Evolutionary conservation across 257 asterid species (phyloP), one percentile per base, ranked within the genome.

Genomic region (Craterostigma plantagineum): DNA sequence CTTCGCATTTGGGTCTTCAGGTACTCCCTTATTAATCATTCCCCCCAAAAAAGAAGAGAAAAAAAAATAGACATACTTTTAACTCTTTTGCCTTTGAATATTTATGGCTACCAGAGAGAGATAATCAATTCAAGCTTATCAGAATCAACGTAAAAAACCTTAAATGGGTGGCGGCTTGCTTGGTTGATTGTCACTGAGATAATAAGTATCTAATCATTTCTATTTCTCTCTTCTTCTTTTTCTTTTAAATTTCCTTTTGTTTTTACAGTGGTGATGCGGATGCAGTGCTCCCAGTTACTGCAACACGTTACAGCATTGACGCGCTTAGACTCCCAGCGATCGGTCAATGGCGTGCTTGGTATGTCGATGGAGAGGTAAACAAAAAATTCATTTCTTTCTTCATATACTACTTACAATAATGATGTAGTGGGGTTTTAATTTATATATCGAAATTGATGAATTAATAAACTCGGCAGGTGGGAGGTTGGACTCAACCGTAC

Each of bases 1-100:
- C 68, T 83, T 52, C 91, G 95, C 42, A 75, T 83, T 46, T 90
- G 95, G 99, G 69, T 83, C 53, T 83, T 90, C 84, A 90, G 99
- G 99, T 90, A 56, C 55, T 51, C 33, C 51, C 38, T 53, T 12
- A 35, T 39, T 43, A 60, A 50, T 48, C 45, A 4, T 10, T 41
- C 45, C 14, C 1, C 1, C 8, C 2, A 23, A 2, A 23, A 6
- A 23, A 23, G 30, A 2, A 23, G 30, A 23, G 6, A 6, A 23
- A 2, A 23, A 23, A 2, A 23, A 23, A 23, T 23, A 23, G n/a
- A n/a, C n/a, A n/a, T n/a, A n/a, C 13, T 12, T 38, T 38, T 4
- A 9, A 12, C 43, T 39, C 14, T 6, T 16, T 39, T 39, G 5
- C 17, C 17, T n/a, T 41, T 4, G 17, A 11, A 9, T 41, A 6